Evolutionary conservation across 768 basidiomycete species (phyloP).

Genomic region (Leccinum sublutescens): DNA sequence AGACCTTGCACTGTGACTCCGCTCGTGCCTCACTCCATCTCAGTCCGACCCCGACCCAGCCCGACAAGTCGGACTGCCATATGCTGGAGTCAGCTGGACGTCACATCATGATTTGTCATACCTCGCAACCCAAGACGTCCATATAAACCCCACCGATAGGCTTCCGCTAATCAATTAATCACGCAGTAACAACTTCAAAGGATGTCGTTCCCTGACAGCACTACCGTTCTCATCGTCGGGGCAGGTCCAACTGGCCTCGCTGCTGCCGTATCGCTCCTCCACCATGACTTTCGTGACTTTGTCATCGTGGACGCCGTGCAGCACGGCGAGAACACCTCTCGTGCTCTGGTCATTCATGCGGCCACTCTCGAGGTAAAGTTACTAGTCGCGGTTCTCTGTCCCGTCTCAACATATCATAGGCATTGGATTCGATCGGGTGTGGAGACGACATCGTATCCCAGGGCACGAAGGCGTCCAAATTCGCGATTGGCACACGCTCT

Average conservation of each 20-base stretch:
- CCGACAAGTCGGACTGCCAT: no score
- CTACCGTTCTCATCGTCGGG: not conserved
- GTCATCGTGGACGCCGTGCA: not conserved
- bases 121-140: not conserved
- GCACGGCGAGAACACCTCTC: constrained; percentile 36
- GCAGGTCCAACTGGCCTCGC: not conserved
- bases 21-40: no score
- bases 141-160: not conserved
- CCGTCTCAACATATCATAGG: constrained; percentile 28
- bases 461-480: constrained; percentile 32
- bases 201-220: not conserved
- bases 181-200: not conserved
- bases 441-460: constrained; percentile 39
- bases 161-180: not conserved
- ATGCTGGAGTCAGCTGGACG: not conserved
- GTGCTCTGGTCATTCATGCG: constrained; percentile 50
- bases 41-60: no score
- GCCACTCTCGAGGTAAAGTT: constrained; percentile 49
- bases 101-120: not conserved
- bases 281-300: not conserved
- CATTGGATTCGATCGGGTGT: constrained; percentile 44
- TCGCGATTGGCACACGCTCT: constrained; percentile 34
- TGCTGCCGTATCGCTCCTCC: not conserved
- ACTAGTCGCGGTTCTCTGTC: not conserved
- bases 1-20: no score